A percentile compares a stretch with the other conserved stretches of the same genome.
These are phyloP conservation scores for Oemleria cerasiformis DNA, from an alignment of 306 rosid genomes.

Conservation along the genomic window DNA sequence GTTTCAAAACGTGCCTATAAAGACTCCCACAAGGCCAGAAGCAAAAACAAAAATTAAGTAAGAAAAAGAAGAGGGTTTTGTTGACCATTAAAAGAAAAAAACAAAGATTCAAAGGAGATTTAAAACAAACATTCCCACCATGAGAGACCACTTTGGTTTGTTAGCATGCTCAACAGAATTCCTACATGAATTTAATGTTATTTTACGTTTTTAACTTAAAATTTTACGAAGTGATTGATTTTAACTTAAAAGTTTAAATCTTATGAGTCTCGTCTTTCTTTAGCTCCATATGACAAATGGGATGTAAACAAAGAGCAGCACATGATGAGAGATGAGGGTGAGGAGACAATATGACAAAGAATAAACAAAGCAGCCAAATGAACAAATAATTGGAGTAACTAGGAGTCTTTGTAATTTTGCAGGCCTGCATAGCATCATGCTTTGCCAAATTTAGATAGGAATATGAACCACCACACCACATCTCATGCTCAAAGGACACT, in stretches of 20 bases:
- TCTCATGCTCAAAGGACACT: background rate
- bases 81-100: conserved; percentile 9
- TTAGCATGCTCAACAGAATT: background rate
- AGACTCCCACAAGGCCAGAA: background rate
- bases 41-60: background rate
- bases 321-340: conserved; percentile 11
- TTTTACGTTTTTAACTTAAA: too few relatives aligned
- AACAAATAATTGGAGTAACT: conserved; percentile 16
- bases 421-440: background rate
- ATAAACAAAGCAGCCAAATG: conserved; percentile 6
- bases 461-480: background rate
- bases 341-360: conserved; percentile 12
- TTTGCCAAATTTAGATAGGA: conserved; percentile 1
- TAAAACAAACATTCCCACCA: conserved; percentile 20
- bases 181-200: too few relatives aligned
- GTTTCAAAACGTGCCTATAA: background rate
- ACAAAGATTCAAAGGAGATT: conserved; percentile 11
- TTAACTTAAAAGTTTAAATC: too few relatives aligned
- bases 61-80: background rate
- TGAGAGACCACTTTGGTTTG: conserved; percentile 8
- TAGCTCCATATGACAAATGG: background rate
- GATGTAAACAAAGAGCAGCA: conserved; percentile 13
- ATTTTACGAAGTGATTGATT: too few relatives aligned
- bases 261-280: too few relatives aligned
- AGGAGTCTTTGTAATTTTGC: background rate